Percentiles rank a stretch among this genome's conserved stretches.
phyloP scores from a whole-genome alignment of 2,329 filamentous ascomycete species.

The Apiospora sp. region DNA sequence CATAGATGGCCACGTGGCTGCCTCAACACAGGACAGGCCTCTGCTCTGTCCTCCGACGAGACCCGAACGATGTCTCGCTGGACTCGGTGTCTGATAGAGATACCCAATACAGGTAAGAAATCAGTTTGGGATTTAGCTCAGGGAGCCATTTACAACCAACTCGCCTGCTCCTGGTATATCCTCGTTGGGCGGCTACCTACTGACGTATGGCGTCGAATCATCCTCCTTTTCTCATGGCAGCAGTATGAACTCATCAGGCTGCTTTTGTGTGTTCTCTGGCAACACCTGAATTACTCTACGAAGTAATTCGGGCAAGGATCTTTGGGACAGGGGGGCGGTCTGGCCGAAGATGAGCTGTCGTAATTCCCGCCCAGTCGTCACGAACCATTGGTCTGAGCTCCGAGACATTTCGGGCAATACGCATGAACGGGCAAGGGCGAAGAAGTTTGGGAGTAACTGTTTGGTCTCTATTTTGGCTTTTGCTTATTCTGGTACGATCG shows the following conservation, averaged over 20 bases:
- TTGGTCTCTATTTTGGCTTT: not conserved
- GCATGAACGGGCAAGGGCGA: slow-evolving; percentile 1
- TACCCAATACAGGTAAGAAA: not conserved
- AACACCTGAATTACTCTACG: not conserved
- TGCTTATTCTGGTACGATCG: not conserved
- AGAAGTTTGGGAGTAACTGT: not conserved
- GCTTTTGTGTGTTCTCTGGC: not conserved
- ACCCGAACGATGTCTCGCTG: not conserved
- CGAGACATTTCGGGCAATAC: slow-evolving; percentile 26
- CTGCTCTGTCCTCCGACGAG: not conserved
- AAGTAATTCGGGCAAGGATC: not conserved
- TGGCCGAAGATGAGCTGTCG: slow-evolving; percentile 13
- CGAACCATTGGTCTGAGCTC: slow-evolving; percentile 28
- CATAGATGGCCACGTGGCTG: not conserved
- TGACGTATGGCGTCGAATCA: not conserved
- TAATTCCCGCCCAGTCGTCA: slow-evolving; percentile 22
- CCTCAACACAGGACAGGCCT: not conserved
- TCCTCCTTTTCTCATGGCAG: too few relatives aligned
- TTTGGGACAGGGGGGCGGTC: not conserved
- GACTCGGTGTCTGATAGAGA: slow-evolving; percentile 6
- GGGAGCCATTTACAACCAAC: not conserved
- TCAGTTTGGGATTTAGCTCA: not conserved
- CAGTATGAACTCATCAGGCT: not conserved
- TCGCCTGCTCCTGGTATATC: not conserved
- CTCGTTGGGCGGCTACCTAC: not conserved